These are phyloP conservation scores for Chondrostereum purpureum DNA, from an alignment of 1,284 basidiomycete genomes.

Conservation along the genomic window DNA sequence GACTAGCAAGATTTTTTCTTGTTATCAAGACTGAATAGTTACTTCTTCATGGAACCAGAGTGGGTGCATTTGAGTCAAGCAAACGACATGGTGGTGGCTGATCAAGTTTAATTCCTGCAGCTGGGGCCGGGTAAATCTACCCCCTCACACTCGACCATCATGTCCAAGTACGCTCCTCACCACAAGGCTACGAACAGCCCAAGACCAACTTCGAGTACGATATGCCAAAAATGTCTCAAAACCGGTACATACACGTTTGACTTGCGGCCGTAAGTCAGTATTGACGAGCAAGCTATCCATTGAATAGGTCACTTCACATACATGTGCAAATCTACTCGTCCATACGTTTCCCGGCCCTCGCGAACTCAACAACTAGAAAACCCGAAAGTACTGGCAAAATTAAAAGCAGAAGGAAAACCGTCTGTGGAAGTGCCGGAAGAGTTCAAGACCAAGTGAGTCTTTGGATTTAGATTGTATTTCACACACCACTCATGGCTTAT, in stretches of 20 bases:
- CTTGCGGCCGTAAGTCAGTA: not conserved
- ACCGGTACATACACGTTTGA: conserved; percentile 38
- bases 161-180: conserved; percentile 81
- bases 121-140: too few species aligned
- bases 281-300: conserved; percentile 59
- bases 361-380: conserved; percentile 73
- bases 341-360: conserved; percentile 73
- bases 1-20: too few species aligned
- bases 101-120: too few species aligned
- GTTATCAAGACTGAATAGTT: too few species aligned
- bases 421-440: conserved; percentile 75
- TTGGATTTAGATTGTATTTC: not conserved
- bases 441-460: conserved; percentile 65
- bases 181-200: conserved; percentile 51
- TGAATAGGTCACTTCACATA: conserved; percentile 76
- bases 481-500: conserved; percentile 2
- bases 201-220: conserved; percentile 52
- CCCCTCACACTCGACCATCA: too few species aligned
- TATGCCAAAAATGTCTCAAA: conserved; percentile 74
- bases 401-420: conserved; percentile 60
- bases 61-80: too few species aligned
- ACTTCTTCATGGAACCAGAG: too few species aligned
- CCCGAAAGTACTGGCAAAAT: conserved; percentile 53
- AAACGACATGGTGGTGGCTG: too few species aligned
- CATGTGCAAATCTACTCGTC: conserved; percentile 66